Evolutionary conservation across 1,284 basidiomycete species (phyloP).

Genomic region (Vanrija sp.): DNA sequence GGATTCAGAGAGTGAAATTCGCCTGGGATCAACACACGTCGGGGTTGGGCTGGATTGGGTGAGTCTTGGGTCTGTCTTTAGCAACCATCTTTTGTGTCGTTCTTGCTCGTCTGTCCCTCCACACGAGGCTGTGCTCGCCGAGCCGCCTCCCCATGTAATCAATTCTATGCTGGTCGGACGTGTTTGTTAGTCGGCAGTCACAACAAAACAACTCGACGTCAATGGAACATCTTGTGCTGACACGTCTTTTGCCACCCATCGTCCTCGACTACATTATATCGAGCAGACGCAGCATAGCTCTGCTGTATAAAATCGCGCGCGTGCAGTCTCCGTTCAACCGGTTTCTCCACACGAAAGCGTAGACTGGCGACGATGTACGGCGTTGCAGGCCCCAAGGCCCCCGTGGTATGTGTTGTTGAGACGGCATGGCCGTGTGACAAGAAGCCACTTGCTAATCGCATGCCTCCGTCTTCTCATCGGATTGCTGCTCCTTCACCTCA

Average conservation of each 20-base stretch:
- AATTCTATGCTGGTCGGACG: neutral
- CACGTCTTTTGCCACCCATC: neutral
- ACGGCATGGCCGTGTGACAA: too few relatives aligned
- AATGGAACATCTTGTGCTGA: neutral
- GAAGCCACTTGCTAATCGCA: neutral
- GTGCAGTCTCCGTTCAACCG: neutral
- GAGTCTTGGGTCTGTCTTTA: neutral
- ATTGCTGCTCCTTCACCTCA: neutral
- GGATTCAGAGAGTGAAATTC: neutral
- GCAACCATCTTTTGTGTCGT: neutral
- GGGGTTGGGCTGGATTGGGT: constrained; percentile 6
- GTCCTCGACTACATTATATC: neutral
- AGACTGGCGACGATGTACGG: constrained; percentile 13
- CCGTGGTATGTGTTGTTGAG: constrained; percentile 23
- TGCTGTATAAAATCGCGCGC: constrained; percentile 1
- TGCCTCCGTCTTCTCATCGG: neutral
- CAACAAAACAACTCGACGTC: too few relatives aligned
- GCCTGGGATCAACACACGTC: constrained; percentile 1
- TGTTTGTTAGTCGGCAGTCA: too few relatives aligned
- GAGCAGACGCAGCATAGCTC: neutral
- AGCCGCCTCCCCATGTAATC: neutral
- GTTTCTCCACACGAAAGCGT: constrained; percentile 1
- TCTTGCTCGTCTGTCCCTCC: neutral
- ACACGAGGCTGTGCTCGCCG: neutral
- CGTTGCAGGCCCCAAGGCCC: constrained; percentile 35